A percentile compares a stretch with the other conserved stretches of the same genome.
Conservation (phyloP, 345 rosid genomes). For the Moricandia arvensis region DNA sequence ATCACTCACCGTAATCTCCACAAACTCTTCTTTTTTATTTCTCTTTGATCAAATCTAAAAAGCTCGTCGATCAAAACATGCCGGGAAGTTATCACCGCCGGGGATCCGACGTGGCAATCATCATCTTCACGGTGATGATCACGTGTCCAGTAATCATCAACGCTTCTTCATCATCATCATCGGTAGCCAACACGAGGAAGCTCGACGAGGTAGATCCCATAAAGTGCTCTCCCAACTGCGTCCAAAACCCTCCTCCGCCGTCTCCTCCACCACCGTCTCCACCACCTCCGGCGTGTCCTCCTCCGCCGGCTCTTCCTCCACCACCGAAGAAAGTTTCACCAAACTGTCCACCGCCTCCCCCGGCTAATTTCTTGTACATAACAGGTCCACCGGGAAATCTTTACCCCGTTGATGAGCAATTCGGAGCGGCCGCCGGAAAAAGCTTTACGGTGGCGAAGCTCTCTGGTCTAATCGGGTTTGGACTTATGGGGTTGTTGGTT, state of each 20-base stretch:
- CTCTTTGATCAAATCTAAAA: neutral
- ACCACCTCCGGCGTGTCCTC: slow-evolving; percentile 41
- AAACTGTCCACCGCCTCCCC: slow-evolving; percentile 62
- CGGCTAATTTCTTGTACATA: slow-evolving; percentile 47
- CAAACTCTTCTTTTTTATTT: neutral
- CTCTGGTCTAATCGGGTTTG: slow-evolving; percentile 41
- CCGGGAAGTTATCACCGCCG: slow-evolving; percentile 3
- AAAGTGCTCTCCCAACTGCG: slow-evolving; percentile 56
- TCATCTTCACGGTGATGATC: slow-evolving; percentile 29
- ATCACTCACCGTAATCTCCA: slow-evolving; percentile 6
- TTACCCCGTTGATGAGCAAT: slow-evolving; percentile 50
- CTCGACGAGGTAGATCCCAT: slow-evolving; percentile 39
- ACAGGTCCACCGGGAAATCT: slow-evolving; percentile 65
- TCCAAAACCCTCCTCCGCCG: slow-evolving; percentile 55
- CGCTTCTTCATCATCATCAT: slow-evolving; percentile 22
- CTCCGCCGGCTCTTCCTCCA: slow-evolving; percentile 48
- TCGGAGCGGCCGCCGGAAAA: slow-evolving; percentile 37
- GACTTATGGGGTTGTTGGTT: slow-evolving; percentile 37
- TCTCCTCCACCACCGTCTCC: slow-evolving; percentile 45
- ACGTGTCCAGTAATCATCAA: slow-evolving; percentile 28
- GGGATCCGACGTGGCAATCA: neutral
- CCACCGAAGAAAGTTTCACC: slow-evolving; percentile 48
- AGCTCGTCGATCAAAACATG: slow-evolving; percentile 25
- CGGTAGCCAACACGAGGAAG: slow-evolving; percentile 17
- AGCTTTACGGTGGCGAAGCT: slow-evolving; percentile 22